Percentiles rank a stretch among this genome's conserved stretches.
Evolutionary conservation across 116 monocot species (phyloP).

Genomic region (Posidonia oceanica): DNA sequence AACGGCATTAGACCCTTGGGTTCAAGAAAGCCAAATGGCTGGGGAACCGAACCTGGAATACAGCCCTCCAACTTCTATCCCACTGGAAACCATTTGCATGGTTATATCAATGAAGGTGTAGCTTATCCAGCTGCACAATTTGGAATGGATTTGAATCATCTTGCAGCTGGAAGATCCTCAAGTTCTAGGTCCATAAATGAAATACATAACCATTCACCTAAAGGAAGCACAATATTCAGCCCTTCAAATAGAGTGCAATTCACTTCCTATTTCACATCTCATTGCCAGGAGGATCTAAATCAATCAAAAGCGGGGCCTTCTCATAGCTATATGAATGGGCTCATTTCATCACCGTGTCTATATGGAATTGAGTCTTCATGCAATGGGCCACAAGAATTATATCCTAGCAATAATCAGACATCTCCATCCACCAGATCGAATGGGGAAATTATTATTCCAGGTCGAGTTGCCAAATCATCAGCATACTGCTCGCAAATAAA

Average conservation of each 20-base stretch:
- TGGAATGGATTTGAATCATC: not conserved
- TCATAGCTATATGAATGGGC: not conserved
- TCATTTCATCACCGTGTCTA: not conserved
- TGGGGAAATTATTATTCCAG: not conserved
- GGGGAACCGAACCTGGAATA: not conserved
- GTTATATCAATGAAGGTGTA: not conserved
- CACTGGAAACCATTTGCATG: constrained; percentile 1
- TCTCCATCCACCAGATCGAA: not conserved
- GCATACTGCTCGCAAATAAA: not conserved
- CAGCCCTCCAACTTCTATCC: not conserved
- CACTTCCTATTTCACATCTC: not conserved
- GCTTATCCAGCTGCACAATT: not conserved
- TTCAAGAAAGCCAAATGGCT: constrained; percentile 4
- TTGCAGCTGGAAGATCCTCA: not conserved
- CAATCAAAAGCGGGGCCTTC: not conserved
- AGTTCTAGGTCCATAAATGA: not conserved
- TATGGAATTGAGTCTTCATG: not conserved
- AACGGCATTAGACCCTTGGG: constrained; percentile 25
- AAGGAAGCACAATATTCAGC: not conserved
- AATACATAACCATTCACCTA: not conserved
- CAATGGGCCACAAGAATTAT: too few relatives aligned
- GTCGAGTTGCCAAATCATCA: not conserved
- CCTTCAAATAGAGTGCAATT: too few relatives aligned
- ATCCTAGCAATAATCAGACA: not conserved
- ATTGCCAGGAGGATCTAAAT: not conserved